Evolutionary conservation across 306 rosid genomes (phyloP).

Genomic region (Cyclanthera cordifolia): DNA sequence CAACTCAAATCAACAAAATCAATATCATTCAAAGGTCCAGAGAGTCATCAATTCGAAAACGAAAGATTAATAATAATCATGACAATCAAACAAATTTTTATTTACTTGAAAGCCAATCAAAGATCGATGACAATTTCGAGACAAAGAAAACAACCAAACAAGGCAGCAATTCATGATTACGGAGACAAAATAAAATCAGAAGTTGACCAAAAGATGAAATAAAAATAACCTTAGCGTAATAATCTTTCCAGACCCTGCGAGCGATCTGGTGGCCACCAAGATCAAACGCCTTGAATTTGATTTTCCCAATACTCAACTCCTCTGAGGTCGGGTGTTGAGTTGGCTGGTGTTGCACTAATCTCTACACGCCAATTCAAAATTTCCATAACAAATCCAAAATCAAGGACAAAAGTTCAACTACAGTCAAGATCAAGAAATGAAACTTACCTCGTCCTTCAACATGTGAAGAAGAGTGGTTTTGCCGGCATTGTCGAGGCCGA

Average conservation of each 20-base stretch:
- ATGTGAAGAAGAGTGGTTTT: slow-evolving; percentile 94
- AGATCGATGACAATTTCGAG: not conserved
- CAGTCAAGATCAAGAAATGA: not conserved
- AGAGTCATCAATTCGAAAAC: not conserved
- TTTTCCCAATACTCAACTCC: slow-evolving; percentile 86
- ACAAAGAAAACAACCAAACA: not conserved
- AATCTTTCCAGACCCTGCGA: slow-evolving; percentile 92
- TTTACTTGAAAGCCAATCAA: not conserved
- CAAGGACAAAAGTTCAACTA: not conserved
- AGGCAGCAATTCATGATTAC: too few species aligned
- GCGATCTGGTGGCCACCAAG: slow-evolving; percentile 94
- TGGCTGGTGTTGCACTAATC: slow-evolving; percentile 91
- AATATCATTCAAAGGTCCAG: not conserved
- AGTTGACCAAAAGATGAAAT: not conserved
- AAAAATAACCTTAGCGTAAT: slow-evolving; percentile 66
- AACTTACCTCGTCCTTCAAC: slow-evolving; percentile 88
- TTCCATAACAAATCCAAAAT: not conserved
- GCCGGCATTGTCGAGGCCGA: slow-evolving; percentile 93
- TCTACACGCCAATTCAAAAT: slow-evolving; percentile 32
- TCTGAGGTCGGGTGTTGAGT: slow-evolving; percentile 86
- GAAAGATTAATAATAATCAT: too few species aligned
- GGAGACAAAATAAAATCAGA: not conserved
- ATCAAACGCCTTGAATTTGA: slow-evolving; percentile 92
- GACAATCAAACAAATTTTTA: not conserved
- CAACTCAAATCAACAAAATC: not conserved